A percentile compares a stretch with the other conserved stretches of the same genome.
These are phyloP conservation scores for Mortierella sp. DNA, from an alignment of 371 early-diverging fungal species.

Conservation along the genomic window DNA sequence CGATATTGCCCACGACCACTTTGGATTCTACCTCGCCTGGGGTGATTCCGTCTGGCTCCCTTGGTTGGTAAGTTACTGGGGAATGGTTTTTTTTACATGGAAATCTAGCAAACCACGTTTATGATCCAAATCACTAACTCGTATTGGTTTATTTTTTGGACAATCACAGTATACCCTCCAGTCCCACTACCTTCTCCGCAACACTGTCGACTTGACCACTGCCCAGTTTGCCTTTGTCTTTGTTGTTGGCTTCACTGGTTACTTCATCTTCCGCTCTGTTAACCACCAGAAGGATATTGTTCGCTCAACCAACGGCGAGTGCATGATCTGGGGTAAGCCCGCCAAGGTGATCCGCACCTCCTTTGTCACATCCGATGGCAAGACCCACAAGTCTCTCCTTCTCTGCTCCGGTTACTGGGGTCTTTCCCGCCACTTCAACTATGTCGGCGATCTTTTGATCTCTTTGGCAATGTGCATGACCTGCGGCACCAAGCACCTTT, in stretches of 20 bases:
- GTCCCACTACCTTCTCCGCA: constrained; percentile 79
- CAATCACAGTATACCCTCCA: constrained; percentile 79
- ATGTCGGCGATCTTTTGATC: constrained; percentile 80
- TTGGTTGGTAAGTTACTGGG: constrained; percentile 61
- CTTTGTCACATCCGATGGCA: constrained; percentile 79
- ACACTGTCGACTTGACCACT: constrained; percentile 73
- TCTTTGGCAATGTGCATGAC: constrained; percentile 77
- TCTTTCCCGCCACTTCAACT: constrained; percentile 85
- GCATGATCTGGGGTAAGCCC: constrained; percentile 83
- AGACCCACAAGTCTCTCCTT: constrained; percentile 72
- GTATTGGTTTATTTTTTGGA: neutral
- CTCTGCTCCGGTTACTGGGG: constrained; percentile 87
- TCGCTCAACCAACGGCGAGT: constrained; percentile 75
- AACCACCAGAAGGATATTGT: constrained; percentile 86
- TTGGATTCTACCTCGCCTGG: constrained; percentile 85
- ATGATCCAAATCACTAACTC: neutral
- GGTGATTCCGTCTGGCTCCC: constrained; percentile 87
- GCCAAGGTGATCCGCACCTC: constrained; percentile 78
- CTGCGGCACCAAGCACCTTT: constrained; percentile 69
- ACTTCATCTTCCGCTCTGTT: constrained; percentile 85
- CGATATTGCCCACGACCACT: constrained; percentile 84
- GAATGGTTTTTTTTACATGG: neutral
- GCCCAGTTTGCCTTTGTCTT: constrained; percentile 61
- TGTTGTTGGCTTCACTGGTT: constrained; percentile 71
- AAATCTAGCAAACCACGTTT: neutral